Conservation (phyloP, 176 grass and related monocot species). For the Tillandsia fasciculata region DNA sequence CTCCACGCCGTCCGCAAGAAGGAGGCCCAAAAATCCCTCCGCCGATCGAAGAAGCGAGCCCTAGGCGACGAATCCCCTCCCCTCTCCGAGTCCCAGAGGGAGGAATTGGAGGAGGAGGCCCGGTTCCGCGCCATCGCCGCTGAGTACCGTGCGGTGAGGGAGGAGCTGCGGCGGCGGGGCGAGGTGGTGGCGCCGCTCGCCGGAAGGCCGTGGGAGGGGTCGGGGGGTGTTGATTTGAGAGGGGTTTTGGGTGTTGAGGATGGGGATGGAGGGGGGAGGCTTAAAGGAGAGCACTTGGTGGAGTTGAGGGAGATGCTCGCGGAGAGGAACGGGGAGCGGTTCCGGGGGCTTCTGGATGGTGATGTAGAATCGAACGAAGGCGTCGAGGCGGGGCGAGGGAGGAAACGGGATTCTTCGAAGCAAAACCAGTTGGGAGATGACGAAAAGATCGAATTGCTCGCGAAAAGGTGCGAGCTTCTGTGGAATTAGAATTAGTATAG, state of each 20-base stretch:
- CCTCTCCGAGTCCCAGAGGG: slow-evolving; percentile 8
- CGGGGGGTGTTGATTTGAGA: slow-evolving; percentile 16
- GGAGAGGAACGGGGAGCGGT: slow-evolving; percentile 41
- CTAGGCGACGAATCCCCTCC: slow-evolving; percentile 16
- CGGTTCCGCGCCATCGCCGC: slow-evolving; percentile 42
- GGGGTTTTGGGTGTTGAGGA: slow-evolving; percentile 11
- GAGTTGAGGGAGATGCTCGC: slow-evolving; percentile 63
- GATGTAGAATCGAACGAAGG: slow-evolving; percentile 41
- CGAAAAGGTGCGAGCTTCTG: slow-evolving; percentile 44
- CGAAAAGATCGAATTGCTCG: slow-evolving; percentile 44
- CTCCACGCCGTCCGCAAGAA: slow-evolving; percentile 85
- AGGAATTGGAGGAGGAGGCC: slow-evolving; percentile 35
- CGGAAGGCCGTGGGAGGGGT: slow-evolving; percentile 49
- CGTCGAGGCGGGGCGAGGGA: slow-evolving; percentile 2
- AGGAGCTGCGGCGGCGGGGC: slow-evolving; percentile 24
- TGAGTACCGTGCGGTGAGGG: slow-evolving; percentile 51
- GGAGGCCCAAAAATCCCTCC: slow-evolving; percentile 66
- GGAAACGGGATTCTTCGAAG: slow-evolving; percentile 3
- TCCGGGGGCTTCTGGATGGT: slow-evolving; percentile 61
- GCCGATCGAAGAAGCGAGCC: slow-evolving; percentile 48
- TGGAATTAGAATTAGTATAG: too few relatives aligned
- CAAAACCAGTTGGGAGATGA: slow-evolving; percentile 32
- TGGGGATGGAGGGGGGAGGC: slow-evolving; percentile 4
- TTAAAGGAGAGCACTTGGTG: slow-evolving; percentile 34
- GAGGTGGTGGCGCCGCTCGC: neutral